Evolutionary conservation across 2,329 filamentous ascomycete species (phyloP).

Genomic region (Claviceps sp.): DNA sequence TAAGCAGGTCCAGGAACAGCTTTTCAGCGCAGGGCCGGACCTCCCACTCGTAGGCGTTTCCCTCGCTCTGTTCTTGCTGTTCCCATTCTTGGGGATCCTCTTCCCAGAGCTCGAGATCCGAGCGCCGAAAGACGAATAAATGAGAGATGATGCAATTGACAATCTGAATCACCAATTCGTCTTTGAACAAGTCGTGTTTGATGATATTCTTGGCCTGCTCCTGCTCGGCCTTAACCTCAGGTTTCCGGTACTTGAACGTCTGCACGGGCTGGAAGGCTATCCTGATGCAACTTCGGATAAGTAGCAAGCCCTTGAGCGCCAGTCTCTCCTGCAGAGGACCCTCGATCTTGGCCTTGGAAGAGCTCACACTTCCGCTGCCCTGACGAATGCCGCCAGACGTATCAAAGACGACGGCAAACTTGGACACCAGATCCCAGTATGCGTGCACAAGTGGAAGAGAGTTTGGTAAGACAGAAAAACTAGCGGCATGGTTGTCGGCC

Average conservation of each 20-base stretch:
- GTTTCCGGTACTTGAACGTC: slow-evolving; percentile 70
- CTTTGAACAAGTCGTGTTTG: slow-evolving; percentile 60
- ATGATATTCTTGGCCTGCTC: slow-evolving; percentile 54
- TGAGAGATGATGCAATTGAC: slow-evolving; percentile 75
- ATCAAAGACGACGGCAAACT: slow-evolving; percentile 63
- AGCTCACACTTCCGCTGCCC: slow-evolving; percentile 21
- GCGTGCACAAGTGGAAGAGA: slow-evolving; percentile 63
- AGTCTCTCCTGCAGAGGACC: slow-evolving; percentile 63
- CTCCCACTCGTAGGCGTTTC: slow-evolving; percentile 82
- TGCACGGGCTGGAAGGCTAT: slow-evolving; percentile 73
- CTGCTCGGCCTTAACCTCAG: slow-evolving; percentile 64
- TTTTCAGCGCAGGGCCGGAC: slow-evolving; percentile 88
- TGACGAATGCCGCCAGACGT: slow-evolving; percentile 43
- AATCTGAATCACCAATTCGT: slow-evolving; percentile 65
- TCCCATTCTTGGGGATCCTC: slow-evolving; percentile 95
- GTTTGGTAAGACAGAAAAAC: slow-evolving; percentile 71
- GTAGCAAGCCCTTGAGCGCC: slow-evolving; percentile 67
- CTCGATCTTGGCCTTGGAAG: slow-evolving; percentile 37
- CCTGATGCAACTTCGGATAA: slow-evolving; percentile 70
- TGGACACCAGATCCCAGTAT: slow-evolving; percentile 74
- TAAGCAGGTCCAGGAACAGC: slow-evolving; percentile 80
- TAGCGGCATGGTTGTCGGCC: slow-evolving; percentile 63
- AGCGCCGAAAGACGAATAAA: slow-evolving; percentile 75
- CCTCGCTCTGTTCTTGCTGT: slow-evolving; percentile 70
- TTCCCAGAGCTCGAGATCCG: slow-evolving; percentile 84